Base-by-base conservation (phyloP, 768 basidiomycete species). In the Hericium rajendrae region DNA sequence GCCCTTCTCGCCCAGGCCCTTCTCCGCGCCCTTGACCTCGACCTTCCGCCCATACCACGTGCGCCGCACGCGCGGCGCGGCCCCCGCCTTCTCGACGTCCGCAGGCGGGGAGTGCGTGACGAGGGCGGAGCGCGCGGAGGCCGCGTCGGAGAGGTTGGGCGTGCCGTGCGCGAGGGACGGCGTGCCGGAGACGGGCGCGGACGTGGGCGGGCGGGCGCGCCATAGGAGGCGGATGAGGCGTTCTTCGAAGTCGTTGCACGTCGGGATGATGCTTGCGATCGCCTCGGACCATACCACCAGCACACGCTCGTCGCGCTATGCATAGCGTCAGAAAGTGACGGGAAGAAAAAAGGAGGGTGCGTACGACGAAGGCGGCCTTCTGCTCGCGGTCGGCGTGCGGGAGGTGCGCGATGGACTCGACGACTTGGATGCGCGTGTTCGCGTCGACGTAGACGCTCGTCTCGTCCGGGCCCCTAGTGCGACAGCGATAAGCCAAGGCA, bases 251-350 rank as follows among this genome's bases (percentile, higher is more conserved):
- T 81, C 79, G 59, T 72, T 72, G 52, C 70, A 73, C 37, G 70
- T 75, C 51, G 76, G 70, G 57, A 94, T 82, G 68, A 94, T 87
- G 62, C 76, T 78, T 66, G 91, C 88, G 48, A 92, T 76, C 0
- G 81, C 78, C 66, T 91, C 87, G 18, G 86, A 83, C 91, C 91
- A 94, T 60, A 93, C 83, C 59, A 93, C 80, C 55, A 94, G 77
- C 16, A 88, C 86, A 40, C 87, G 81, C 68, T 93, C 91, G 67
- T 91, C 86, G 49, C 91, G 81, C 86, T 87, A 61, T 5, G 53
- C 3, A 8, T 32, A 8, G 28, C 8, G 41, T 22, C 28, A 4
- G 22, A 24, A 38, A 11, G 9, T 57, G 50, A 1, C 13, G 54
- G 32, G 8, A 39, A 56, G 51, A n/a, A 26, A 38, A 32, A 8